phyloP scores from a whole-genome alignment of 345 rosid genomes.

The Lumnitzera racemosa region DNA sequence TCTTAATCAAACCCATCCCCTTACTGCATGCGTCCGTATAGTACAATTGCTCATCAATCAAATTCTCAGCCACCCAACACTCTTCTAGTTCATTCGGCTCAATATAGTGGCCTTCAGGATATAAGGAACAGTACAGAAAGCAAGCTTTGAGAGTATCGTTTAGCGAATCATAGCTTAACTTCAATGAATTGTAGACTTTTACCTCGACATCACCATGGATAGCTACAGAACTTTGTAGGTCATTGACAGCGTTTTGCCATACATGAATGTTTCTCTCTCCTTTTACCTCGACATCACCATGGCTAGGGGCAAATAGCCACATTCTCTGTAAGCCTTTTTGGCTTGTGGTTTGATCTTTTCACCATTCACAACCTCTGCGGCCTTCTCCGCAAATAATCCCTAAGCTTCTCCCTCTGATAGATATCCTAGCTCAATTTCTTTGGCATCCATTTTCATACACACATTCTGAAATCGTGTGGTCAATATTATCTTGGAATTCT shows the following conservation, averaged over 20 bases:
- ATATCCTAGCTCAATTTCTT: slow-evolving; percentile 14
- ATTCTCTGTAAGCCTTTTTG: slow-evolving; percentile 18
- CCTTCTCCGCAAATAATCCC: slow-evolving; percentile 16
- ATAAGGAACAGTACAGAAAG: slow-evolving; percentile 38
- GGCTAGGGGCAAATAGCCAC: slow-evolving; percentile 43
- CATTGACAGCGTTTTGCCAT: slow-evolving; percentile 33
- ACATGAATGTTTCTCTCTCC: slow-evolving; percentile 13
- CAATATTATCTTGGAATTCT: slow-evolving; percentile 14
- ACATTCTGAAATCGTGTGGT: slow-evolving; percentile 17
- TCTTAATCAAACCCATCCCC: too few species aligned
- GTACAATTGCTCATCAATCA: slow-evolving; percentile 20
- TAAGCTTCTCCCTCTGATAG: slow-evolving; percentile 18
- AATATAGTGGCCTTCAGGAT: slow-evolving; percentile 35
- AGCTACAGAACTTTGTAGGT: slow-evolving; percentile 28
- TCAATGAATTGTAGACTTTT: slow-evolving; percentile 26
- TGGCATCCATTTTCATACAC: slow-evolving; percentile 16
- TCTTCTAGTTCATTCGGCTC: slow-evolving; percentile 20
- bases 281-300: too few species aligned
- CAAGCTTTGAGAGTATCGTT: slow-evolving; percentile 20
- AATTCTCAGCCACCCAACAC: slow-evolving; percentile 32
- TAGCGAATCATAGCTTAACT: slow-evolving; percentile 30
- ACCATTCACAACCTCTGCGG: slow-evolving; percentile 6
- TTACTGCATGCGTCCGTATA: slow-evolving; percentile 3
- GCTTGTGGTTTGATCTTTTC: slow-evolving; percentile 23
- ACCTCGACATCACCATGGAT: slow-evolving; percentile 20